Conservation (phyloP, 192 early-diverging fungal species). For the Backusella tuberculispora region DNA sequence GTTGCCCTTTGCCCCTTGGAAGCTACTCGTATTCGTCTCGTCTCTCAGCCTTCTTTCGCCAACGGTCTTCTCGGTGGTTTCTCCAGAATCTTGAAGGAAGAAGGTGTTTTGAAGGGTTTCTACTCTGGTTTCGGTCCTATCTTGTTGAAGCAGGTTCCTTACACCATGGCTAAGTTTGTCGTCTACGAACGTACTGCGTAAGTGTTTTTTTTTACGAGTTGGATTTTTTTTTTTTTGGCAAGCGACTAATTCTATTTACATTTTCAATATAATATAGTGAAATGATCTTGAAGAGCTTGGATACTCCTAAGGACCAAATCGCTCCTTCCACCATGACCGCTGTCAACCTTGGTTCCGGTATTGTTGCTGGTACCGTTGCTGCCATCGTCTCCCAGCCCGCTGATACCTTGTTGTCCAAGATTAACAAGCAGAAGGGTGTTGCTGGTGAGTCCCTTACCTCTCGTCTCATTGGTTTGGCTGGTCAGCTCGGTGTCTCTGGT, state of each 20-base stretch:
- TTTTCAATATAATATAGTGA: constrained; percentile 38
- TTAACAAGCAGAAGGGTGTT: constrained; percentile 72
- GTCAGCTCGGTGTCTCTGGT: constrained; percentile 54
- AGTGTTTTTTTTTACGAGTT: constrained; percentile 24
- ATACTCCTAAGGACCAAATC: constrained; percentile 51
- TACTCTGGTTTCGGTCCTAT: constrained; percentile 81
- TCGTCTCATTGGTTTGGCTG: constrained; percentile 47
- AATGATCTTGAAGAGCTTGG: constrained; percentile 48
- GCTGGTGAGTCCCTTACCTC: constrained; percentile 60
- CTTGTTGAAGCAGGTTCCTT: constrained; percentile 78
- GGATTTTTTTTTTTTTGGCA: constrained; percentile 7
- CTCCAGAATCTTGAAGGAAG: constrained; percentile 60
- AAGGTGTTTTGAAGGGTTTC: constrained; percentile 69
- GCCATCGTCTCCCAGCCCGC: constrained; percentile 71
- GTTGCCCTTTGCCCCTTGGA: constrained; percentile 75
- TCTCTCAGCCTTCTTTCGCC: constrained; percentile 70
- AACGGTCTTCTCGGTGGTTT: constrained; percentile 64
- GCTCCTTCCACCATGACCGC: constrained; percentile 47
- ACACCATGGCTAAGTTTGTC: constrained; percentile 82
- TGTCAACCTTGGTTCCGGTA: constrained; percentile 60
- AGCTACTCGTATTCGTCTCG: constrained; percentile 75
- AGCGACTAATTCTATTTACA: neutral
- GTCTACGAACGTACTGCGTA: constrained; percentile 61
- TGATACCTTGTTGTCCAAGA: constrained; percentile 72
- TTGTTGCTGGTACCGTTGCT: constrained; percentile 70